Evolutionary conservation across 345 rosid genomes (phyloP), one percentile per base, ranked within the genome.

Genomic region (Eucalyptus pauciflora): DNA sequence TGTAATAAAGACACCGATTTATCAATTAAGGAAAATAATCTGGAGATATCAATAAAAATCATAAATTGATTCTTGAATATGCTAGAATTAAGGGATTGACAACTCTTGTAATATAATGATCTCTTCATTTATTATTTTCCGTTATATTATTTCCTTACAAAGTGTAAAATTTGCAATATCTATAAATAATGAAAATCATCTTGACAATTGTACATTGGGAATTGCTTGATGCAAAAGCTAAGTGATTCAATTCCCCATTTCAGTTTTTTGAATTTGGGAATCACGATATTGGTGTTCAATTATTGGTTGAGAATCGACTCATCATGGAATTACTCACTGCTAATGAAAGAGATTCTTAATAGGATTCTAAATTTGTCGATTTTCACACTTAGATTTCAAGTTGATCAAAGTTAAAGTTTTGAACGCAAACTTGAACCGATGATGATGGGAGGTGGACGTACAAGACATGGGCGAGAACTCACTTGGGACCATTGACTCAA

Each of bases 181-280:
- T 52, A 52, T 18, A 52, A 52, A 3, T 52, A 3, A 52, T 18
- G 9, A 52, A 52, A 52, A 18, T 52, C 24, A 52, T 52, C 10
- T 52, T 0, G 0, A 7, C 7, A 52, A 18, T 52, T 52, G 24
- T 52, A 18, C 4, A n/a, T 15, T 3, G 0, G 0, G 16, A 62
- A 62, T 13, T 1, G n/a, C 16, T 27, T 14, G 5, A 0, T 64
- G 0, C 4, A 8, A 20, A 69, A 37, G 43, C 0, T 20, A 2
- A 71, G 2, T 5, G 1, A 71, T 71, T 71, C 46, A 37, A 37
- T 71, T 37, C 25, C 27, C 2, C 2, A 0, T 18, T 71, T 3
- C 1, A 1, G 0, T 9, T 6, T 3, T 33, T 20, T 3, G 0
- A 3, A 76, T 41, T 10, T 76, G 48, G 18, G 8, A 76, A 37